These are phyloP conservation scores for Cupressus sempervirens DNA, from an alignment of 75 land plant species.

Conservation along the genomic window DNA sequence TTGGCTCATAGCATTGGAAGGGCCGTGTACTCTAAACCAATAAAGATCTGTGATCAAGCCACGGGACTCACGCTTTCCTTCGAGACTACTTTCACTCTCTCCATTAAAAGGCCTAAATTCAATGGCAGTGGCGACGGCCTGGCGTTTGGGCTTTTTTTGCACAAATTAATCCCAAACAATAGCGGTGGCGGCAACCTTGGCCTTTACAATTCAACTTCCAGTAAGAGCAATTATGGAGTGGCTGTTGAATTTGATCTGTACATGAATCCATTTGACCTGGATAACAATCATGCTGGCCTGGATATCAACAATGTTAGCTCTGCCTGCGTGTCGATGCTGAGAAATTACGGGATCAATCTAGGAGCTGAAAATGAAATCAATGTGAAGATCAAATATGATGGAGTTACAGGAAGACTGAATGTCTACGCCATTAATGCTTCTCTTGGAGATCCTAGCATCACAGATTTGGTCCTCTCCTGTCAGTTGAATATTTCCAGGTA, in stretches of 20 bases:
- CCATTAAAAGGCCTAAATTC: not conserved
- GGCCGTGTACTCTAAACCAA: conserved; percentile 18
- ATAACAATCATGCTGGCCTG: not conserved
- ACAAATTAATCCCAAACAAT: conserved; percentile 8
- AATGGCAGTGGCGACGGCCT: conserved; percentile 33
- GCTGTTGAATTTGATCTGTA: not conserved
- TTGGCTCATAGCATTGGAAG: conserved; percentile 18
- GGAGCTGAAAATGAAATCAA: not conserved
- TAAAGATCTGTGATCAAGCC: conserved; percentile 23
- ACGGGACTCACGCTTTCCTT: conserved; percentile 30
- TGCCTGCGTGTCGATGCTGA: not conserved
- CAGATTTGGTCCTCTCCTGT: not conserved
- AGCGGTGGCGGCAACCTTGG: conserved; percentile 32
- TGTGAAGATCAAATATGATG: not conserved
- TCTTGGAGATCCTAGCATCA: not conserved
- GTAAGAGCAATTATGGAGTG: not conserved
- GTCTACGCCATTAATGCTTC: not conserved
- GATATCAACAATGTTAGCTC: not conserved
- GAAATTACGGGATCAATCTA: not conserved
- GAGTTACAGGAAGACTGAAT: not conserved
- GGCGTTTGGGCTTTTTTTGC: conserved; percentile 41
- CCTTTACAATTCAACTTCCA: conserved; percentile 13
- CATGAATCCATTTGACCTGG: not conserved
- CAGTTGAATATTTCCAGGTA: not conserved
- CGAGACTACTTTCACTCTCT: conserved; percentile 40